Evolutionary conservation across 352 stramenopile genomes (phyloP), one percentile per base, ranked within the genome.

Genomic region (Hyaloperonospora arabidopsidis): DNA sequence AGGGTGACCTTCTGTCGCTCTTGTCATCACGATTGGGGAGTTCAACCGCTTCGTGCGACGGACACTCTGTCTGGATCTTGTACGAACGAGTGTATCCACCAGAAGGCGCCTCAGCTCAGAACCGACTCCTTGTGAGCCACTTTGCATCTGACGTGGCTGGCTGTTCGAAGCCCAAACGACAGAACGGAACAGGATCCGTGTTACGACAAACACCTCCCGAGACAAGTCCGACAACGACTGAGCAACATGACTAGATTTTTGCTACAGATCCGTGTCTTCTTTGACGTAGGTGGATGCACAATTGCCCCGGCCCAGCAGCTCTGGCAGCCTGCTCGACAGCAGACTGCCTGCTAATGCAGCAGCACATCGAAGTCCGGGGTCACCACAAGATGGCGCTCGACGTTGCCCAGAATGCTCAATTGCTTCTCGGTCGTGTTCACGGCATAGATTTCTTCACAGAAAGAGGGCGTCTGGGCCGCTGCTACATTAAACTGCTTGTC

Each of bases 401-500:
- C 67, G 34, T 65, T 63, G 38, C 84, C 84, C 12, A 93, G 66
- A 58, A 88, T 85, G 50, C 70, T 89, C 32, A 91, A 55, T 18
- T 87, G 74, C 59, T 90, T 76, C 45, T 90, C 81, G 18, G 48
- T 58, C 22, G 68, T 65, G 61, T 92, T 84, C 46, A 93, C 86
- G 18, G 79, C 87, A 63, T 89, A 89, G 1, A 92, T 53, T 39
- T 93, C 81, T 48, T 93, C 84, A 45, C 75, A 89, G 43, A 91
- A 89, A 23, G 80, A 83, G 44, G 84, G 81, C 12, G 84, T 90
- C 59, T 90, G 84, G 29, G 79, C 79, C 5, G 74, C 65, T 22
- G 80, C 79, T 10, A 93, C 77, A 44, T 93, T 79, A 36, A 93
- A 93, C 44, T 84, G 78, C 67, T 92, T 93, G 72, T 90, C 84